Evolutionary conservation across 2,329 filamentous ascomycete genomes (phyloP).

Genomic region (Periconia macrospinosa): DNA sequence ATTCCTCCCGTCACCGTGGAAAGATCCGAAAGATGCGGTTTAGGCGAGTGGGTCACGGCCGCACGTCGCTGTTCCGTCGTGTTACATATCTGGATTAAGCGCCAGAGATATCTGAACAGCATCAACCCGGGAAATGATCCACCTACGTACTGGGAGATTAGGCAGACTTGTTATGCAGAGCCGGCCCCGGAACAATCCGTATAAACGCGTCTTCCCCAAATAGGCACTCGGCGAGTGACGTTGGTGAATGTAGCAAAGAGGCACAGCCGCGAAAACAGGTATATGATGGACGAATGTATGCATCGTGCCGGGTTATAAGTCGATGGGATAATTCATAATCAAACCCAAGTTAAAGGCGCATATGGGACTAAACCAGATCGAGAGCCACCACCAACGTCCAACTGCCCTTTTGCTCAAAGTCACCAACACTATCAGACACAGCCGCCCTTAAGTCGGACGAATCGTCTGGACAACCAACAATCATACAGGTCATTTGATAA

Average conservation of each 20-base stretch:
- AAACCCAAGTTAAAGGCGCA: not conserved
- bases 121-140: not conserved
- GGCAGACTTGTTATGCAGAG: too few species aligned
- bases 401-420: too few species aligned
- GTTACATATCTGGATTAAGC: not conserved
- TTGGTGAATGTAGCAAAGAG: conserved; percentile 2
- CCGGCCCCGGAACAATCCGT: not conserved
- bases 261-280: conserved; percentile 1
- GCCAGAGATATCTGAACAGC: not conserved
- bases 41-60: not conserved
- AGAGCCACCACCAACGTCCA: too few species aligned
- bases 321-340: not conserved
- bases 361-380: not conserved
- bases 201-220: not conserved
- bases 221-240: not conserved
- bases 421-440: too few species aligned
- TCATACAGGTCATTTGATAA: not conserved
- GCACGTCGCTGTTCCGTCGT: not conserved
- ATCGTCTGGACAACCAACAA: not conserved
- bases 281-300: not conserved
- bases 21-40: too few species aligned
- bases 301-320: not conserved
- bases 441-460: too few species aligned
- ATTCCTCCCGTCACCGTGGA: too few species aligned
- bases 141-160: not conserved